Base-by-base conservation (phyloP, 1,284 basidiomycete genomes). In the Tilletia horrida region DNA sequence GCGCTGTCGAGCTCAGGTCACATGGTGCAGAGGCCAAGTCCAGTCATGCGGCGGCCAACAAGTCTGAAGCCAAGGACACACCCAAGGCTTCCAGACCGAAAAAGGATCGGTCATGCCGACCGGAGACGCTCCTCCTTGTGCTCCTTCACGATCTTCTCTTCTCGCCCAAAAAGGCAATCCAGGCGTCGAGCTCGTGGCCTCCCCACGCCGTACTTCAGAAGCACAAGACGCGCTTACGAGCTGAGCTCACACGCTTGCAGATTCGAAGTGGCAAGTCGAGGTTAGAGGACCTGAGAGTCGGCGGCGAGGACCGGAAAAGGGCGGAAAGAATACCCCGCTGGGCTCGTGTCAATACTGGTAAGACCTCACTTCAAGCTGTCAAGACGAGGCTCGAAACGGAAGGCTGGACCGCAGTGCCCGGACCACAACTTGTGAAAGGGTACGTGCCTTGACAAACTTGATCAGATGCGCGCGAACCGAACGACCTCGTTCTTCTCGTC, bases 201-300 rank as follows among this genome's bases (percentile, higher is more conserved):
- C 80, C 80, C 0, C 71, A 71, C 21, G 67, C 67, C 21, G 52
- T 68, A 1, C 64, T 81, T 13, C 74, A 73, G 89, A 62, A 90
- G 52, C 92, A 97, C 81, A 91, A 91, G 78, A 90, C 93, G 4
- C 87, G 93, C n/a, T 85, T 97, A 3, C 87, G 88, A 70, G 88
- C 91, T 66, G 92, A 95, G 82, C 86, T 95, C 62, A 88, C 90
- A 67, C 89, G 89, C 76, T 84, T 92, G 67, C 94, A 95, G 82
- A 88, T 96, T 11, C 67, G 71, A 3, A 62, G 55, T n/a, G 77
- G 76, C 0, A 76, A 76, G 43, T 18, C 61, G 7, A 40, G 71
- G 1, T 65, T 76, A 0, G 66, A 73, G 23, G 80, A 81, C 4
- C 67, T 81, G 8, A 69, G 78, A 0, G 63, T 71, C 18, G 79